phyloP scores from a whole-genome alignment of 495 filamentous ascomycete genomes.

The Tuber brumale region DNA sequence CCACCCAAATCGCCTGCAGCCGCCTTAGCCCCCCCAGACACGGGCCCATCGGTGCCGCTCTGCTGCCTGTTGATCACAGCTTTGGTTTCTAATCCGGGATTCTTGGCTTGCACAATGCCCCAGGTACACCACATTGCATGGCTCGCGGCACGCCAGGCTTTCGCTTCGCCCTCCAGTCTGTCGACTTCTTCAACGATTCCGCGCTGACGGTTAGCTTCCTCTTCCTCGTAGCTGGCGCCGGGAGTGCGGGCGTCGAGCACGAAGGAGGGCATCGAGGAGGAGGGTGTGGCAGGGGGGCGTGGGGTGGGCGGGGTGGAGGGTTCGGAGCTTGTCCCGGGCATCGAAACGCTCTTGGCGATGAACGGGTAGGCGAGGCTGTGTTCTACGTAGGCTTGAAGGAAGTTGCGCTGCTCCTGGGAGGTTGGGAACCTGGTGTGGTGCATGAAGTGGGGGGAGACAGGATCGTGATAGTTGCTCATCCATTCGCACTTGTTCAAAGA shows the following conservation, averaged over 20 bases:
- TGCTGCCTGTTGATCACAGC: slow-evolving; percentile 12
- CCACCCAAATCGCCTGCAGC: slow-evolving; percentile 11
- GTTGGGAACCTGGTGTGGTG: slow-evolving; percentile 67
- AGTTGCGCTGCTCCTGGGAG: slow-evolving; percentile 70
- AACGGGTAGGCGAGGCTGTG: slow-evolving; percentile 49
- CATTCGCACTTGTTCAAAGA: slow-evolving; percentile 57
- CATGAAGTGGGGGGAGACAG: slow-evolving; percentile 57
- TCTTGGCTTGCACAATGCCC: slow-evolving; percentile 91
- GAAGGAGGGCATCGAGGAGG: slow-evolving; percentile 45
- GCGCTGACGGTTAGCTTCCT: slow-evolving; percentile 56
- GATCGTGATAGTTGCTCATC: slow-evolving; percentile 94
- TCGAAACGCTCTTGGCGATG: neutral
- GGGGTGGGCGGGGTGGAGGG: slow-evolving; percentile 3
- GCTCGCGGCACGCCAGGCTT: slow-evolving; percentile 78
- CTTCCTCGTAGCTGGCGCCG: slow-evolving; percentile 51
- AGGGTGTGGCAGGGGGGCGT: neutral
- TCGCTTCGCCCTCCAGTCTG: slow-evolving; percentile 65
- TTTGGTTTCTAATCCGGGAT: slow-evolving; percentile 35
- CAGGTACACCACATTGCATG: slow-evolving; percentile 90
- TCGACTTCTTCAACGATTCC: slow-evolving; percentile 57
- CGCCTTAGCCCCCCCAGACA: slow-evolving; percentile 13
- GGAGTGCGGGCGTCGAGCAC: slow-evolving; percentile 64
- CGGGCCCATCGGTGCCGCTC: neutral
- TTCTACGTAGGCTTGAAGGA: slow-evolving; percentile 77
- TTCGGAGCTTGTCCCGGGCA: neutral